These are phyloP conservation scores for Neurospora sp. DNA, from an alignment of 495 filamentous ascomycete species.

Conservation along the genomic window DNA sequence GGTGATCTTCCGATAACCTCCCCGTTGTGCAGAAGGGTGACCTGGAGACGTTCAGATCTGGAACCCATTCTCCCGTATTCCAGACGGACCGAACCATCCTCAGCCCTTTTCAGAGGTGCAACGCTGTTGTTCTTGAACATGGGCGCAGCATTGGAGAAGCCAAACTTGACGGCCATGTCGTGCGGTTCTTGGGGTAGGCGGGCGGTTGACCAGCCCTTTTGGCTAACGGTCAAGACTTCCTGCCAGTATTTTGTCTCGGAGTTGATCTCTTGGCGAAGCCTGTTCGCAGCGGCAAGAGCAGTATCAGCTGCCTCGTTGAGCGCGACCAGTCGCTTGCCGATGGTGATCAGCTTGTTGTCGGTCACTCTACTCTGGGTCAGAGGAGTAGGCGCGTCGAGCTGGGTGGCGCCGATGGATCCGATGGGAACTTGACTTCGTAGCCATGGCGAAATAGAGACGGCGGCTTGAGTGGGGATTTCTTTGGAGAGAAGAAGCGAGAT, in stretches of 20 bases:
- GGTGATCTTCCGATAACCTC: conserved; percentile 43
- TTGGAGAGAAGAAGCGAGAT: conserved; percentile 77
- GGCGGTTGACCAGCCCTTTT: conserved; percentile 76
- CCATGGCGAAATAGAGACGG: conserved; percentile 53
- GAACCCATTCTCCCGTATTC: conserved; percentile 53
- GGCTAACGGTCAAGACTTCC: conserved; percentile 66
- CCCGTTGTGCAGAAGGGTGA: conserved; percentile 40
- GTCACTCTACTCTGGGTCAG: conserved; percentile 41
- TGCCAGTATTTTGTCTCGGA: conserved; percentile 83
- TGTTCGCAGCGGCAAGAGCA: conserved; percentile 58
- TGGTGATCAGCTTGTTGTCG: conserved; percentile 50
- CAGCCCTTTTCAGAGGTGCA: conserved; percentile 61
- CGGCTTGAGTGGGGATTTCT: conserved; percentile 56
- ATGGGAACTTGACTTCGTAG: conserved; percentile 60
- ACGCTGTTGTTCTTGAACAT: conserved; percentile 70
- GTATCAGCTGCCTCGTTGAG: conserved; percentile 64
- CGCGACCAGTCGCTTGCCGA: conserved; percentile 71
- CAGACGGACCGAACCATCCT: conserved; percentile 63
- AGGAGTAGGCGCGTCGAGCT: conserved; percentile 48
- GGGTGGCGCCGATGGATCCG: conserved; percentile 67
- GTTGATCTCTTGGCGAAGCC: conserved; percentile 64
- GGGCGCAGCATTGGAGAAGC: conserved; percentile 71
- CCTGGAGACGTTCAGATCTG: conserved; percentile 53
- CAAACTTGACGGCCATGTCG: conserved; percentile 75
- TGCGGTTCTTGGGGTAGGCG: conserved; percentile 61